Evolutionary conservation across 768 basidiomycete species (phyloP), one percentile per base, ranked within the genome.

Genomic region (Boletus bicolor): DNA sequence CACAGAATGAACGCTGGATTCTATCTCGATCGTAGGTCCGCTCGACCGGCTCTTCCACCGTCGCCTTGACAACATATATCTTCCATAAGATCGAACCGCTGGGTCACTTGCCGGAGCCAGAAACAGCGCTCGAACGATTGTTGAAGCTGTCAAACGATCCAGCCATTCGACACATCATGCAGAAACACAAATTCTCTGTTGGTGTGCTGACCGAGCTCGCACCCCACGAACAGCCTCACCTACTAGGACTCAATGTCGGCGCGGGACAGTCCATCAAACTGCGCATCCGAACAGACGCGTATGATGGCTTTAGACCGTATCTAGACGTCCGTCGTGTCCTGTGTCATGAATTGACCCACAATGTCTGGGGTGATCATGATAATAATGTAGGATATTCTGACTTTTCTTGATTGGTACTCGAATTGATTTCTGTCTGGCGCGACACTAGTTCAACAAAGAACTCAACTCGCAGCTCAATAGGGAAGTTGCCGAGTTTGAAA

Each of bases 291-390:
- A 90, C 89, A 19, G 78, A 90, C 63, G 72, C 68, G 5, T 89
- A 88, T 61, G 87, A 88, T 57, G 89, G 88, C 10, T 89, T 90
- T 63, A 75, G 86, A 49, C 63, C 76, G 9, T 92, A 91, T 61
- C 73, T 68, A 15, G 84, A 89, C 1, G 75, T 86, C 24, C 75
- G 89, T 48, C 76, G 79, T 15, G 86, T 89, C 38, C 75, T 91
- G 4, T 90, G 87, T 62, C 89, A 92, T 66, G 89, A 91, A 64
- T 72, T 91, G 37, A 74, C 88, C 21, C 89, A 91, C 67, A 91
- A 89, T 62, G 79, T 87, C 0, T 87, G 83, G 81, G 75, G 81
- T 4, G 82, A 84, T 58, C 89, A 91, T 61, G 84, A 87, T 62
- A 77, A 89, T 49, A 82, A 88, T 58, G 89, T 89, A 57, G 65